Conservation (phyloP, 2,329 filamentous ascomycete species). For the Botrytis squamosa region DNA sequence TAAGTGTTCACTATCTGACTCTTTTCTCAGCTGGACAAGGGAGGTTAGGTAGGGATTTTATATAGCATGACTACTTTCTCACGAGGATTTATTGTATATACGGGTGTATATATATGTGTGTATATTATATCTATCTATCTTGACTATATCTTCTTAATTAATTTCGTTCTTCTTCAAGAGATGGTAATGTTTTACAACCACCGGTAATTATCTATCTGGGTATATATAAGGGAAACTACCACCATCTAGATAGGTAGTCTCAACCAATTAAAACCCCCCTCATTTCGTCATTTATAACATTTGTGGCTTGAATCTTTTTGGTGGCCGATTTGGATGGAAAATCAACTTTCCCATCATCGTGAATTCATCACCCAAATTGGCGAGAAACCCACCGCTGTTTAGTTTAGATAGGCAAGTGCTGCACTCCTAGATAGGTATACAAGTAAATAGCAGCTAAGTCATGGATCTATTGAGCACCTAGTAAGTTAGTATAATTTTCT, state of each 20-base stretch:
- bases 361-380: conserved; percentile 25
- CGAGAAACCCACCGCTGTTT: not conserved
- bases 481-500: not conserved
- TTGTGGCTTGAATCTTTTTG: not conserved
- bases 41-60: not conserved
- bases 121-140: not conserved
- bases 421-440: not conserved
- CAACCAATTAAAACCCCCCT: not conserved
- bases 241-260: not conserved
- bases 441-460: not conserved
- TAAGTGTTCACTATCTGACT: not conserved
- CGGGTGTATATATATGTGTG: not conserved
- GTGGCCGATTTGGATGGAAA: conserved; percentile 7
- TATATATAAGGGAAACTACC: not conserved
- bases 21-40: conserved; percentile 11
- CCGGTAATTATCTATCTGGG: too few relatives aligned
- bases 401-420: not conserved
- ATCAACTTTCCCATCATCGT: conserved; percentile 17
- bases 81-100: not conserved
- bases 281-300: not conserved
- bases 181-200: too few relatives aligned
- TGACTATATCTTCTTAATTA: too few relatives aligned
- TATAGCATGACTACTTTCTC: not conserved
- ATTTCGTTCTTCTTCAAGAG: too few relatives aligned
- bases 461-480: not conserved